These are phyloP conservation scores for Malus sylvestris DNA, from an alignment of 306 rosid species.

Conservation along the genomic window DNA sequence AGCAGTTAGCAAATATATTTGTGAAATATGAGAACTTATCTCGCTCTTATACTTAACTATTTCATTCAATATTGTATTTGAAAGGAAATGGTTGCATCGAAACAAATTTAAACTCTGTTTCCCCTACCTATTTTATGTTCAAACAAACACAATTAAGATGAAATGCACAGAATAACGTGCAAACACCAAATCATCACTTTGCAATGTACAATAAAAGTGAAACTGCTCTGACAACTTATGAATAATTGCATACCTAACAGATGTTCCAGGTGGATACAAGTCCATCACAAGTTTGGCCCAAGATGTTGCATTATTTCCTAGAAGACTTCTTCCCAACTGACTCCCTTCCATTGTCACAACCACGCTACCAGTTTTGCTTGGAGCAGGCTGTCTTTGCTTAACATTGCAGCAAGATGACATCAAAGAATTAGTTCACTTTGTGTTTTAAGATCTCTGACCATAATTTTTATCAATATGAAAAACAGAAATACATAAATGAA, in stretches of 20 bases:
- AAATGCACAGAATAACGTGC: neutral
- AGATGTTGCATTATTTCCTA: constrained; percentile 35
- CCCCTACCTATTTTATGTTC: neutral
- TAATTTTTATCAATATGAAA: neutral
- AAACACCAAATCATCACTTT: neutral
- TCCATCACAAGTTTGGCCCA: constrained; percentile 77
- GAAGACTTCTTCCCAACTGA: constrained; percentile 33
- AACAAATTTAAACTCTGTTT: neutral
- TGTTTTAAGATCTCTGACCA: constrained; percentile 9
- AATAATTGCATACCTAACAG: constrained; percentile 47
- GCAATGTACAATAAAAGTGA: neutral
- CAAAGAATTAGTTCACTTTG: constrained; percentile 15
- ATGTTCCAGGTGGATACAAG: constrained; percentile 57
- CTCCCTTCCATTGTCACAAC: constrained; percentile 41
- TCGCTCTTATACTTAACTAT: neutral
- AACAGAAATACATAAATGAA: neutral
- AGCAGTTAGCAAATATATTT: constrained; percentile 11
- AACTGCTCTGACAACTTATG: neutral
- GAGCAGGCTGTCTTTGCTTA: constrained; percentile 93
- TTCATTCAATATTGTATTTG: neutral
- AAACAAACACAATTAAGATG: neutral
- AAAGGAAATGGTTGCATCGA: neutral
- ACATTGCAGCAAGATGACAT: constrained; percentile 43
- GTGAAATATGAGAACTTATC: neutral
- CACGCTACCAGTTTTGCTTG: constrained; percentile 60